Evolutionary conservation across 495 filamentous ascomycete genomes (phyloP), one percentile per base, ranked within the genome.

Genomic region (Lophiostoma macrostomum): DNA sequence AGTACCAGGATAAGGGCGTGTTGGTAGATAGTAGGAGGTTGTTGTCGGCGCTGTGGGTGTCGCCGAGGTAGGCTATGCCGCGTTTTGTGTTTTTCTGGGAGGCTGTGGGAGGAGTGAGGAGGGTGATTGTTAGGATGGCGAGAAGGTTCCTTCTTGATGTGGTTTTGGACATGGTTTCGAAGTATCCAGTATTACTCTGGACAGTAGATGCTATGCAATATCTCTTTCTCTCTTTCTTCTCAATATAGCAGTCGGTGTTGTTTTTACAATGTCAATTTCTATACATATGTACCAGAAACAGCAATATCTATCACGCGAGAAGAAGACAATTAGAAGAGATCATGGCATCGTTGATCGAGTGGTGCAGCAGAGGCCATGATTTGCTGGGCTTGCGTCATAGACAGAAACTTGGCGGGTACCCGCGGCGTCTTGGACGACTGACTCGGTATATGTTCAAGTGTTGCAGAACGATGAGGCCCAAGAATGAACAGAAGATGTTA

Each of bases 1-100:
- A 58, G 48, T 58, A 58, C 47, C 55, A 58, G 16, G 48, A 52
- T 23, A 58, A 25, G 8, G 47, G 47, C 3, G 55, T 52, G 22
- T 19, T 20, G 20, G 20, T 1, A 5, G 39, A 47, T 29, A 40
- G 23, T 1, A 58, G 39, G 48, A 58, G 55, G 24, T 38, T 14
- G 40, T 52, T 58, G 42, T 58, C 55, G 39, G 47, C 6, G 1
- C 1, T 30, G 41, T 58, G 48, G 19, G 55, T 31, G 47, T 52
- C 19, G 45, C 47, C 46, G 1, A 53, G 34, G 42, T 39, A 58
- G 32, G 55, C 55, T 4, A 58, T 29, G 47, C 55, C 55, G 29
- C 54, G 46, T 58, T 58, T 58, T 20, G 46, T n/a, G 36, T 32
- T 53, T 12, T 46, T 20, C 22, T 58, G 45, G 25, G 29, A 24